Base-by-base conservation (phyloP, 2,329 filamentous ascomycete species). In the Colletotrichum sojae region DNA sequence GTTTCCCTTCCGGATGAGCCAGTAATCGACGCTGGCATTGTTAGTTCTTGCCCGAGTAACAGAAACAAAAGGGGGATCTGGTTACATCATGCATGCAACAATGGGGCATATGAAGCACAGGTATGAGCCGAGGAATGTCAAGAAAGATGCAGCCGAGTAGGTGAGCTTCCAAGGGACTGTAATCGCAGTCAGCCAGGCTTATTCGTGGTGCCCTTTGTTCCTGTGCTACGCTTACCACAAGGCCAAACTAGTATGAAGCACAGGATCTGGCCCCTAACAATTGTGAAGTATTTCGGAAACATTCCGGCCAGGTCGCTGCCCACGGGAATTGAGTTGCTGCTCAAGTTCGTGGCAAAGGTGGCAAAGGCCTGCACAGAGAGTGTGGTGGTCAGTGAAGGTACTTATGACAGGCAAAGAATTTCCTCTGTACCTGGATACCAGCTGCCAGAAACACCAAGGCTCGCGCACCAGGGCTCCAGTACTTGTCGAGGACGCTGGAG, bases 251-350 rank as follows among this genome's bases (percentile, higher is more conserved):
- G 39, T 12, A 66, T 1, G 6, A 58, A 58, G 49, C 63, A 66
- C 1, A 61, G 18, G 36, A 66, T 54, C 48, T 66, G 63, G 9
- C 56, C 63, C 18, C 56, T 27, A 2, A 66, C 55, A 15, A 66
- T 66, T 31, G 31, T 61, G 63, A 66, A 61, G 10, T 61, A 61
- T 4, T 20, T 36, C 0, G 63, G 63, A 16, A 54, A 54, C 18
- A 54, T 25, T 9, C 56, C 63, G 2, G 48, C 48, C 3, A 54
- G n/a, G 36, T 66, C 63, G 4, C 18, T 46, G 13, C 63, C 55
- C 1, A 66, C 55, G 13, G 63, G 63, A 12, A 66, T 61, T 1
- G 63, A 58, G 39, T 66, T 66, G 31, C 56, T 61, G 20, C 53
- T 52, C 15, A 61, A 4, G 22, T 66, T 66, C 3, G 63, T 66